A percentile compares a stretch with the other conserved stretches of the same genome.
phyloP scores from a whole-genome alignment of 345 rosid genomes.

The Dipteronia sinensis region DNA sequence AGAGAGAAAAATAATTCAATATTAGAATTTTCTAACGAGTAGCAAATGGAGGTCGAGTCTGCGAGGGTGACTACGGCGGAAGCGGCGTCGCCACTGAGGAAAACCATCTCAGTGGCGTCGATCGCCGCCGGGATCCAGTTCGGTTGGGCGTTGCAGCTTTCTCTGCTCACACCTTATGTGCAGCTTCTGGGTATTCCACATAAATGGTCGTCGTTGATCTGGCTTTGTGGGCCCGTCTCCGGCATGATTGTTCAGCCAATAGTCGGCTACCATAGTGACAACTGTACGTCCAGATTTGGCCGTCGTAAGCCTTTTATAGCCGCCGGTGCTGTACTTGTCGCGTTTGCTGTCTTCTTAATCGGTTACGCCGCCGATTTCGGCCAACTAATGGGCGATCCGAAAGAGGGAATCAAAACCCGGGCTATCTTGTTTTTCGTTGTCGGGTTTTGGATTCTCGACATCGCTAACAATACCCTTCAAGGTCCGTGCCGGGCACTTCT shows the following conservation, averaged over 20 bases:
- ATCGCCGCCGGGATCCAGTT: slow-evolving; percentile 91
- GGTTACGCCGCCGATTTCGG: slow-evolving; percentile 89
- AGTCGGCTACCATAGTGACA: slow-evolving; percentile 85
- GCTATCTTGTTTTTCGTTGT: slow-evolving; percentile 68
- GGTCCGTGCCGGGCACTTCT: slow-evolving; percentile 87
- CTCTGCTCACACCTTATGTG: slow-evolving; percentile 82
- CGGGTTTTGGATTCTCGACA: slow-evolving; percentile 92
- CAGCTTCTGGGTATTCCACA: slow-evolving; percentile 87
- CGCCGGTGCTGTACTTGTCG: slow-evolving; percentile 55
- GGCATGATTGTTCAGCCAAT: slow-evolving; percentile 88
- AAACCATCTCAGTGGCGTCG: slow-evolving; percentile 66
- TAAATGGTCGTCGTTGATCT: slow-evolving; percentile 80
- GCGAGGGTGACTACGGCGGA: background rate
- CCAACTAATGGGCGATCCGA: slow-evolving; percentile 50
- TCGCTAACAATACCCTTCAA: slow-evolving; percentile 83
- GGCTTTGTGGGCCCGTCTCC: slow-evolving; percentile 94
- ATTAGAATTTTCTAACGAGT: too few relatives aligned
- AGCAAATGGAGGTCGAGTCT: background rate
- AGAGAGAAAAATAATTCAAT: too few relatives aligned
- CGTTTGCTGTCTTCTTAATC: slow-evolving; percentile 65
- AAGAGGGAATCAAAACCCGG: slow-evolving; percentile 44
- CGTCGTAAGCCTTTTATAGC: slow-evolving; percentile 89
- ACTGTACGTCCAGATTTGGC: slow-evolving; percentile 70
- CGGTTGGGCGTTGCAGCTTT: slow-evolving; percentile 94
- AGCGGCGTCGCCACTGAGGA: slow-evolving; percentile 32